These are phyloP conservation scores for Verruconis gallopava DNA, from an alignment of 2,329 filamentous ascomycete genomes.

Conservation along the genomic window DNA sequence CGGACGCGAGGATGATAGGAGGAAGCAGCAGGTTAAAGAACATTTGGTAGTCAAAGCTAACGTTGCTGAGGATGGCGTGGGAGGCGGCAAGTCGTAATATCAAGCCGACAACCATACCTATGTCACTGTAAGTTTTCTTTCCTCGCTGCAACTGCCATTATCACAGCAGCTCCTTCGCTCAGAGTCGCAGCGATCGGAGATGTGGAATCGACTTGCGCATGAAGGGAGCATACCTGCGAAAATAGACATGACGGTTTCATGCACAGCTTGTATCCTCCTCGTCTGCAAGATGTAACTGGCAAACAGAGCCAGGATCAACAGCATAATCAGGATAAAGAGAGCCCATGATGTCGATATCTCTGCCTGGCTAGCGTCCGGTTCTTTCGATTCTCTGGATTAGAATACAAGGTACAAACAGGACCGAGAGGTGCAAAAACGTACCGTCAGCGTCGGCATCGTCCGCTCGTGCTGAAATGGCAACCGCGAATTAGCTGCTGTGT, in stretches of 20 bases:
- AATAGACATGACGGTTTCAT: conserved; percentile 96
- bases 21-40: conserved; percentile 99
- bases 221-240: conserved; percentile 57
- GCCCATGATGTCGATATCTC: conserved; percentile 96
- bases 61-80: conserved; percentile 73
- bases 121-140: conserved; percentile 9
- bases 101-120: conserved; percentile 90
- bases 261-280: conserved; percentile 91
- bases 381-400: conserved; percentile 31
- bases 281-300: conserved; percentile 95
- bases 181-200: too few relatives aligned
- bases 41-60: conserved; percentile 97
- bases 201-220: conserved; percentile 7
- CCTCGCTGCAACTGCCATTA: not conserved
- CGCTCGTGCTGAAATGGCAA: conserved; percentile 25
- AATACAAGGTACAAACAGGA: too few relatives aligned
- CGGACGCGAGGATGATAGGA: conserved; percentile 92
- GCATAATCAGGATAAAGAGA: conserved; percentile 87
- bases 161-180: not conserved
- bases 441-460: conserved; percentile 33
- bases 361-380: conserved; percentile 73
- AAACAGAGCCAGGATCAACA: conserved; percentile 89
- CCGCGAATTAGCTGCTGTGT: too few relatives aligned
- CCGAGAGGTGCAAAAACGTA: conserved; percentile 13
- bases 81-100: conserved; percentile 70